These are phyloP conservation scores for Periconia sp. DNA, from an alignment of 2,329 filamentous ascomycete species.

Conservation along the genomic window DNA sequence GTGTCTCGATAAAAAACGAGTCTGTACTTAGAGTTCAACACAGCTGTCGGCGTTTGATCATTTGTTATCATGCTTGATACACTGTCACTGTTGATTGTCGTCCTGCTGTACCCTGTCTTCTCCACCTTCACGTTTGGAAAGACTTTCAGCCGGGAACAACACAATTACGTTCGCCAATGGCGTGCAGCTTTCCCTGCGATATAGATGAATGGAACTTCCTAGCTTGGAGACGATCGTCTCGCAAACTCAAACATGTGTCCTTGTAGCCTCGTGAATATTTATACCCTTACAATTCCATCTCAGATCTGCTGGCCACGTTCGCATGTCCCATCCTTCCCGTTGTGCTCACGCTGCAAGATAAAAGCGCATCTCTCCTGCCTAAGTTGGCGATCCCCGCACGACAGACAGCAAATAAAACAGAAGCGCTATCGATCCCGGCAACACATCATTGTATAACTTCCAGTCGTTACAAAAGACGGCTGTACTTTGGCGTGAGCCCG, in stretches of 20 bases:
- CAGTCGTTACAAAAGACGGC: neutral
- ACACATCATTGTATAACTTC: neutral
- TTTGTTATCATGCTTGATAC: neutral
- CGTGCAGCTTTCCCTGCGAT: slow-evolving; percentile 6
- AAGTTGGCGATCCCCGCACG: slow-evolving; percentile 5
- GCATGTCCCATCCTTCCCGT: neutral
- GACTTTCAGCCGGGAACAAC: neutral
- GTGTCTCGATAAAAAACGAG: no score
- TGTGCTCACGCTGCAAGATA: neutral
- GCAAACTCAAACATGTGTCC: slow-evolving; percentile 4
- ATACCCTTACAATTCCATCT: neutral
- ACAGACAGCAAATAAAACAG: neutral
- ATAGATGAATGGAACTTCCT: slow-evolving; percentile 3
- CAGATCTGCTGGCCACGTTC: neutral
- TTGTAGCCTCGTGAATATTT: neutral
- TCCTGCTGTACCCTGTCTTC: no score
- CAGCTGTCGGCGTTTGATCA: no score
- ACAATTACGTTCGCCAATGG: slow-evolving; percentile 4
- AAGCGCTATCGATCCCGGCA: neutral
- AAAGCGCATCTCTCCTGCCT: slow-evolving; percentile 2
- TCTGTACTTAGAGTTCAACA: no score
- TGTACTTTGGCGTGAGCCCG: neutral
- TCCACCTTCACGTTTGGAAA: neutral
- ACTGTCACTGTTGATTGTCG: neutral
- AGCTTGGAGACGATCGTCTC: neutral